A percentile compares a stretch with the other conserved stretches of the same genome.
Evolutionary conservation across 768 basidiomycete species (phyloP).

Genomic region (Pisolithus marmoratus): DNA sequence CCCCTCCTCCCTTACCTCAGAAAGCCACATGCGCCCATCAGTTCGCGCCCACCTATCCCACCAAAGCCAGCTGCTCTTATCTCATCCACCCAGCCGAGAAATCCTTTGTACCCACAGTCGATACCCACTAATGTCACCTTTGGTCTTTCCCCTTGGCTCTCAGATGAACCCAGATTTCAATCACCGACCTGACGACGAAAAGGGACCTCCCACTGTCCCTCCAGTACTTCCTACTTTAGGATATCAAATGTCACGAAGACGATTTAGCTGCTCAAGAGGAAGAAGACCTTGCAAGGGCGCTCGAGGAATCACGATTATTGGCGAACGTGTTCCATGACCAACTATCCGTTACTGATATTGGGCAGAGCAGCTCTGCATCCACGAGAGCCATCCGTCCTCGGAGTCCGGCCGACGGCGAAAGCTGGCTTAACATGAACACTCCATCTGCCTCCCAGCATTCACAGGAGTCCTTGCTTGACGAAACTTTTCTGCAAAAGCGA

Average conservation of each 20-base stretch:
- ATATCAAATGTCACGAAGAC: conserved; percentile 27
- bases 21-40: conserved; percentile 21
- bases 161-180: conserved; percentile 3
- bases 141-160: conserved; percentile 4
- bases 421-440: conserved; percentile 27
- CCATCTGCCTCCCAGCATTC: conserved; percentile 16
- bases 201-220: conserved; percentile 44
- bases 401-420: conserved; percentile 22
- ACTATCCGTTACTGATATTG: conserved; percentile 3
- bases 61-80: conserved; percentile 30
- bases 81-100: conserved; percentile 14
- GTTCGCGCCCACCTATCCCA: conserved; percentile 34
- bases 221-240: conserved; percentile 39
- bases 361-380: conserved; percentile 12
- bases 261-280: conserved; percentile 42
- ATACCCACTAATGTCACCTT: conserved; percentile 17
- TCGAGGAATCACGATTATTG: conserved; percentile 46
- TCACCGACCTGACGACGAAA: conserved; percentile 32
- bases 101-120: conserved; percentile 29
- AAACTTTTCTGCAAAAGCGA: conserved; percentile 22
- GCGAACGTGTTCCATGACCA: conserved; percentile 8
- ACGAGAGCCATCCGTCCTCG: conserved; percentile 10
- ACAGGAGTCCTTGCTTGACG: conserved; percentile 10
- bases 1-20: conserved; percentile 23
- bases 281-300: conserved; percentile 57